Evolutionary conservation across 176 grass and related monocot species (phyloP).

Genomic region (Rhynchospora breviuscula): DNA sequence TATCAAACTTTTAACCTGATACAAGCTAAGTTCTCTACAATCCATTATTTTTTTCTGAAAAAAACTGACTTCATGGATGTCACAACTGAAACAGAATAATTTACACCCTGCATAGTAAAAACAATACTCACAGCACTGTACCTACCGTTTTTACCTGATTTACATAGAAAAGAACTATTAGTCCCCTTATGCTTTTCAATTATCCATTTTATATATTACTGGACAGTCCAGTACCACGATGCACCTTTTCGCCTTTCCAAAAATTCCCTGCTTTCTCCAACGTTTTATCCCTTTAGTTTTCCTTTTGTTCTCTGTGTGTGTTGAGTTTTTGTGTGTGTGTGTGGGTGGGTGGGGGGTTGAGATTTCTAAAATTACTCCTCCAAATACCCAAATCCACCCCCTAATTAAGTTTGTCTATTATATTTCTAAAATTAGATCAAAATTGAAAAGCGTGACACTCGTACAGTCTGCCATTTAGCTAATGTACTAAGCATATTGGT

Average conservation of each 20-base stretch:
- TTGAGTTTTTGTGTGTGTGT: too few relatives aligned
- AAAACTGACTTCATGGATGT: too few relatives aligned
- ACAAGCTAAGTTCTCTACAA: neutral
- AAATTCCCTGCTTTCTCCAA: neutral
- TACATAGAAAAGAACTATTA: too few relatives aligned
- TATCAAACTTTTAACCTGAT: neutral
- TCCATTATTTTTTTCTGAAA: too few relatives aligned
- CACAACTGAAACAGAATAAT: too few relatives aligned
- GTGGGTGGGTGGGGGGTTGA: too few relatives aligned
- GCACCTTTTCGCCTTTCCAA: neutral
- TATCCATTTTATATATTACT: neutral
- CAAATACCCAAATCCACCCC: neutral
- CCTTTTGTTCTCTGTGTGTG: too few relatives aligned
- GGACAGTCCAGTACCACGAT: conserved; percentile 6
- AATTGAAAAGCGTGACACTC: neutral
- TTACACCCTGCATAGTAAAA: too few relatives aligned
- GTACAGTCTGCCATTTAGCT: neutral
- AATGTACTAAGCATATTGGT: conserved; percentile 12
- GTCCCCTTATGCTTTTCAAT: neutral
- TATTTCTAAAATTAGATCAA: neutral
- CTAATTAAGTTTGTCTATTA: neutral
- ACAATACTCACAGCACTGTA: too few relatives aligned
- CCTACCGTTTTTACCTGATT: too few relatives aligned
- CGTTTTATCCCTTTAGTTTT: neutral
- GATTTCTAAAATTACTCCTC: neutral